Evolutionary conservation across 2,329 filamentous ascomycete genomes (phyloP), one percentile per base, ranked within the genome.

Genomic region (Atkinsonella texensis): DNA sequence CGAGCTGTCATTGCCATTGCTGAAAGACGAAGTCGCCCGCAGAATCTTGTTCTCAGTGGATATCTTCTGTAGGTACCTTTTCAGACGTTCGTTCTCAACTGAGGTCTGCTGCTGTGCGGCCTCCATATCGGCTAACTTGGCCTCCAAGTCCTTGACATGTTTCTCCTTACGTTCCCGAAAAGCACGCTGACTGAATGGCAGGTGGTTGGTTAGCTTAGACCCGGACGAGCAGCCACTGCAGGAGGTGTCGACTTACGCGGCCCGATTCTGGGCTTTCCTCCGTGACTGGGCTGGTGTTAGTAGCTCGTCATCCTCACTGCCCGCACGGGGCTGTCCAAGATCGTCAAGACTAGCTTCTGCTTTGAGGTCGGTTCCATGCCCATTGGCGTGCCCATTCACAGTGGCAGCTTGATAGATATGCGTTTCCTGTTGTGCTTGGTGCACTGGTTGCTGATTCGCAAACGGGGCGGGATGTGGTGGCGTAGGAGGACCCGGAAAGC

Each of bases 81-180:
- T 91, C 31, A 97, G 74, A 35, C 85, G 83, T 66, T 95, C 87
- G 63, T 96, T 96, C 66, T 96, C 90, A 44, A 83, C 80, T 41
- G 83, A 79, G 0, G 93, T 78, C 35, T 80, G 77, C 51, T 83
- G 79, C 49, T 87, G 85, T 48, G 83, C 81, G 54, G 83, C 81
- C 64, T 95, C 85, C 33, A 96, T 80, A 47, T 74, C 76, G 48
- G 80, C 84, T 31, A 97, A 81, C 65, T 95, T 93, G 52, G 82
- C 80, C 69, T 97, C 90, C 23, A 97, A 83, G 55, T 97, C 89
- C 66, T 90, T 90, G 56, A 97, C 89, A 63, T 95, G 90, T 53
- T 84, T 85, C 67, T 97, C 91, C 68, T 97, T 97, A 59, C 91
- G 85, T 69, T 97, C 91, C 54, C 91, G 88, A 68, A 97, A 97